Percentiles rank a stretch among this genome's conserved stretches.
Evolutionary conservation across 495 filamentous ascomycete genomes (phyloP).

Genomic region (Parathielavia appendiculata): DNA sequence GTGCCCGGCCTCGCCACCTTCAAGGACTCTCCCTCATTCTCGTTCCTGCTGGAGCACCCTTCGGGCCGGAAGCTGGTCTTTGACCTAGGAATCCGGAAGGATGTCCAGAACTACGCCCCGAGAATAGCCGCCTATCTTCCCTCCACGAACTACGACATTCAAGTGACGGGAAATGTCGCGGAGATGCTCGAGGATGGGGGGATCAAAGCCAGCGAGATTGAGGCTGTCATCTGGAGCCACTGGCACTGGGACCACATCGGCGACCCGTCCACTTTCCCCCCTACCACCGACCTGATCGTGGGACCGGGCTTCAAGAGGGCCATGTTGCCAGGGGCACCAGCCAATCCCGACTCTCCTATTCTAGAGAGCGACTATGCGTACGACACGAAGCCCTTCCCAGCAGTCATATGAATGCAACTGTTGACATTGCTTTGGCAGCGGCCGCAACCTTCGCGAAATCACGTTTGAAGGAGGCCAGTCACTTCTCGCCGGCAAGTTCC

Average conservation of each 20-base stretch:
- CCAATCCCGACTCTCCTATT: constrained; percentile 34
- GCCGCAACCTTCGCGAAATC: neutral
- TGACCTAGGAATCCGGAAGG: constrained; percentile 51
- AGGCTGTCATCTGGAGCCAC: constrained; percentile 48
- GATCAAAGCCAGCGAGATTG: constrained; percentile 35
- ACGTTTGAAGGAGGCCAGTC: neutral
- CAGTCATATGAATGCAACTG: neutral
- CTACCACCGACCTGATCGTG: constrained; percentile 46
- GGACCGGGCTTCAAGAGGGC: constrained; percentile 49
- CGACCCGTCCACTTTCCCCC: constrained; percentile 47
- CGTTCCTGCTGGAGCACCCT: constrained; percentile 19
- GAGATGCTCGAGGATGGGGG: constrained; percentile 44
- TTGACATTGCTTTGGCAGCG: neutral
- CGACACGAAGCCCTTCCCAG: neutral
- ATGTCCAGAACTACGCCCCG: constrained; percentile 44
- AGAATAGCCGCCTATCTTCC: constrained; percentile 31
- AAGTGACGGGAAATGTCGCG: constrained; percentile 25
- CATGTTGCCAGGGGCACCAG: constrained; percentile 45
- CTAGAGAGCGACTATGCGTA: constrained; percentile 37
- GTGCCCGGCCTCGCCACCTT: constrained; percentile 9
- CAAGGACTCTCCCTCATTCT: constrained; percentile 14
- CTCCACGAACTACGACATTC: neutral
- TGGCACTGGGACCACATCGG: constrained; percentile 51
- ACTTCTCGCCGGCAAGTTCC: constrained; percentile 41
- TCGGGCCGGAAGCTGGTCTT: constrained; percentile 39